Evolutionary conservation across 164 flowering plant species (phyloP), one percentile per base, ranked within the genome.

Genomic region (Vitis riparia): DNA sequence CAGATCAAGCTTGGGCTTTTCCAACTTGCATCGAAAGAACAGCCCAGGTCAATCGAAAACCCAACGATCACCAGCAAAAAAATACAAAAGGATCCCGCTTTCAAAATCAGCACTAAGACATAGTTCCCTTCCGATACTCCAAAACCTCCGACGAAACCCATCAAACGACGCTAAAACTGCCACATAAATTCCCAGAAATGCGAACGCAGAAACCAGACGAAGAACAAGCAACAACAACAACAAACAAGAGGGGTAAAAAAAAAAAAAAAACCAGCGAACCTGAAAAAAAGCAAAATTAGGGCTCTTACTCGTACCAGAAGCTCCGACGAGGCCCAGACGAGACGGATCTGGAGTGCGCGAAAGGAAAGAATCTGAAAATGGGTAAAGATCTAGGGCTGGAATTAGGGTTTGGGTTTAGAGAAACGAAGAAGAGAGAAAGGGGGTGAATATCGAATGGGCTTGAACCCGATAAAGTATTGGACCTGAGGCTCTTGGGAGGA

Each of bases 391-490:
- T 32, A 32, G 44, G 44, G 44, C 44, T 32, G 44, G 44, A 3
- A 32, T 32, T 32, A 32, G 44, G 44, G 44, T 32, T 32, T 32
- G 44, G 44, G 44, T 32, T 32, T 32, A 32, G 44, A 32, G 44
- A 32, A 32, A 23, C 27, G 27, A 23, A 70, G 64, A 64, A 51
- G 65, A 49, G 68, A 64, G 68, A 67, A 62, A 57, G 62, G 12
- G 69, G 29, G 13, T 66, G 51, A 61, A 66, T 63, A 51, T 60
- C 52, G 72, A 75, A 72, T 76, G 79, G 82, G 79, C 79, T 76
- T 76, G n/a, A 61, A 67, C 44, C 71, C 37, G 65, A 70, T 70
- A 57, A 76, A 32, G 70, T 71, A 79, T 79, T 79, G 82, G 82
- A 79, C 79, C 82, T 68, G n/a, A 13, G 6, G 27, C 13, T 3